A percentile compares a stretch with the other conserved stretches of the same genome.
Conservation (phyloP, 768 basidiomycete genomes). For the Termitomyces sp. region DNA sequence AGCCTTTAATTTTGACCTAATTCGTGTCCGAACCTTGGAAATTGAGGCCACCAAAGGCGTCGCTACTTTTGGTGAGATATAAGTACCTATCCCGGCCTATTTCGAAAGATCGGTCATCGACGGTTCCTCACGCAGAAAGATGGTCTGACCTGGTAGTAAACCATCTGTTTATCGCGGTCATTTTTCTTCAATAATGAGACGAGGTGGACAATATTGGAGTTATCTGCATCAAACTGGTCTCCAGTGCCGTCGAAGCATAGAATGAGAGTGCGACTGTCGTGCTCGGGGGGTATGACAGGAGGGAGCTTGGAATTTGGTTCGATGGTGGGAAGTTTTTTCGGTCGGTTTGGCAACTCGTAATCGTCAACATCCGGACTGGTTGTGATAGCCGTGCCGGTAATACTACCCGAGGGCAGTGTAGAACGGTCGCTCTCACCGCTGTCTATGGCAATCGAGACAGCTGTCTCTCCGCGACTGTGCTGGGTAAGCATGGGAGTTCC, state of each 20-base stretch:
- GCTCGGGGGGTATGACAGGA: conserved; percentile 36
- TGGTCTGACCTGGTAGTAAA: conserved; percentile 49
- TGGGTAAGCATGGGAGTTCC: too few species aligned
- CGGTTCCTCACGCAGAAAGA: not conserved
- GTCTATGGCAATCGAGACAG: too few species aligned
- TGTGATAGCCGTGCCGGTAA: not conserved
- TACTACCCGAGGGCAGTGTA: not conserved
- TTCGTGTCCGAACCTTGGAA: conserved; percentile 29
- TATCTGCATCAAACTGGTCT: conserved; percentile 48
- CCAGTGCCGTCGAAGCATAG: conserved; percentile 60
- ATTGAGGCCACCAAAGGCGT: conserved; percentile 33
- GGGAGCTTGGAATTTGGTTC: conserved; percentile 17
- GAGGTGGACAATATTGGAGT: conserved; percentile 53
- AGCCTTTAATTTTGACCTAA: not conserved
- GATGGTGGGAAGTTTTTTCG: conserved; percentile 3
- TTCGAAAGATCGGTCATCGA: not conserved
- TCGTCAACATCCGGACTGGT: not conserved
- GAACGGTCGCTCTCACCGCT: not conserved
- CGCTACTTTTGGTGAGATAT: conserved; percentile 34
- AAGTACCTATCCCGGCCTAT: conserved; percentile 53
- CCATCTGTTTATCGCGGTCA: conserved; percentile 48
- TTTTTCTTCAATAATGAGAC: conserved; percentile 51
- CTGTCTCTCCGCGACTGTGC: too few species aligned
- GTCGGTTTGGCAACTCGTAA: not conserved
- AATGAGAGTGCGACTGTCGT: conserved; percentile 39